Base-by-base conservation (phyloP, 2,329 filamentous ascomycete species). In the Fonsecaea multimorphosa region DNA sequence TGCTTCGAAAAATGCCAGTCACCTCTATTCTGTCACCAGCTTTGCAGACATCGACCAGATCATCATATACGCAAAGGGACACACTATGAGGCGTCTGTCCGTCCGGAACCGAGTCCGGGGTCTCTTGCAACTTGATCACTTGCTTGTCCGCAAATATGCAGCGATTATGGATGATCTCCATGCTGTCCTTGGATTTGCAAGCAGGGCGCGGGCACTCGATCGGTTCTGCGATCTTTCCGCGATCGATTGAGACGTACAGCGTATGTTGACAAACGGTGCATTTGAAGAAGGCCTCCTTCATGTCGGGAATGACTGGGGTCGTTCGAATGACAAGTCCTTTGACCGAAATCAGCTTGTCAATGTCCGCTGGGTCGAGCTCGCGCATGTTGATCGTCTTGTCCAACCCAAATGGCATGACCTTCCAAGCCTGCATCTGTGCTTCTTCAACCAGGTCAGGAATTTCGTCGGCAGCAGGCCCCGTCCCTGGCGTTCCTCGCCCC, bases 211-310 rank as follows among this genome's bases (percentile, higher is more conserved):
- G 92, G 76, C 95, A 99, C 72, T 89, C 86, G 0, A 92, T 97
- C 1, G 95, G 95, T 78, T 99, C 95, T 24, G 92, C 89, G 74
- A 99, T 99, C 81, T 94, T 95, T 77, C 96, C 95, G 74, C 95
- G 90, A 76, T 99, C 95, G 73, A 99, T 90, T 63, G 93, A 91
- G 61, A 97, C 92, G 69, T 91, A 91, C 67, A 96, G 87, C 3
- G 91, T 94, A 78, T 97, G 92, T 74, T 93, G 92, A 80, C 95
- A 99, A 29, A 94, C 87, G 65, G 92, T 91, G 80, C 95, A 99
- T 69, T 92, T 91, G 86, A 99, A 99, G 81, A 97, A 97, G 0
- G 95, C 95, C 76, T 97, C 92, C 80, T 96, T 97, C 96, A 99
- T 99, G 74, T 99, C 95, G 0, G 95, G 95, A 70, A 99, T 98